Evolutionary conservation across 1,284 basidiomycete species (phyloP).

Genomic region (Singerocomus inundabilis): DNA sequence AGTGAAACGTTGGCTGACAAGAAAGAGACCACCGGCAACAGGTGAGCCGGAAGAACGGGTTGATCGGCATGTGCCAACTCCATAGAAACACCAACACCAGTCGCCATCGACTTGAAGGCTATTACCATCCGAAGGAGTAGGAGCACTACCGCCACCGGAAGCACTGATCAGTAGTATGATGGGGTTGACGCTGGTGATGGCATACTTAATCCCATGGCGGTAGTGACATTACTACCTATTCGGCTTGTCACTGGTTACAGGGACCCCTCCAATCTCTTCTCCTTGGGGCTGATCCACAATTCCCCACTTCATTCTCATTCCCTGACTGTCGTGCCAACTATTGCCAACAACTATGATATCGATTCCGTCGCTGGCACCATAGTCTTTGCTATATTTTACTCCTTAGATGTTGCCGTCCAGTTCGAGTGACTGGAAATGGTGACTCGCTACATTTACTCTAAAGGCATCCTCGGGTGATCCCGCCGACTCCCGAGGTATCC

Average conservation of each 20-base stretch:
- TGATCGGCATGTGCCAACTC: too few relatives aligned
- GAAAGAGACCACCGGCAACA: too few relatives aligned
- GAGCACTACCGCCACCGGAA: background rate
- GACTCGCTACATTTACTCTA: conserved; percentile 29
- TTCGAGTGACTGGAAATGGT: conserved; percentile 15
- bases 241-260: conserved; percentile 19
- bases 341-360: conserved; percentile 40
- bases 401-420: conserved; percentile 22
- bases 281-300: conserved; percentile 22
- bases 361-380: conserved; percentile 44
- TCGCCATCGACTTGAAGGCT: background rate
- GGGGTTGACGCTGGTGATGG: background rate
- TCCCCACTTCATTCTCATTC: background rate
- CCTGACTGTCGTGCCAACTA: conserved; percentile 14
- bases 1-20: too few relatives aligned
- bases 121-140: background rate
- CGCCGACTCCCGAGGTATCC: conserved; percentile 5
- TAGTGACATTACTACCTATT: background rate
- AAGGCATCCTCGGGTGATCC: conserved; percentile 30
- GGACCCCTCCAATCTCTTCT: background rate
- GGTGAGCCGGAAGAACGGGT: too few relatives aligned
- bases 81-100: background rate
- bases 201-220: conserved; percentile 2
- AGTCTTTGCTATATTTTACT: conserved; percentile 49
- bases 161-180: background rate